phyloP scores from a whole-genome alignment of 495 filamentous ascomycete genomes.

The Talaromyces trachyspermus region DNA sequence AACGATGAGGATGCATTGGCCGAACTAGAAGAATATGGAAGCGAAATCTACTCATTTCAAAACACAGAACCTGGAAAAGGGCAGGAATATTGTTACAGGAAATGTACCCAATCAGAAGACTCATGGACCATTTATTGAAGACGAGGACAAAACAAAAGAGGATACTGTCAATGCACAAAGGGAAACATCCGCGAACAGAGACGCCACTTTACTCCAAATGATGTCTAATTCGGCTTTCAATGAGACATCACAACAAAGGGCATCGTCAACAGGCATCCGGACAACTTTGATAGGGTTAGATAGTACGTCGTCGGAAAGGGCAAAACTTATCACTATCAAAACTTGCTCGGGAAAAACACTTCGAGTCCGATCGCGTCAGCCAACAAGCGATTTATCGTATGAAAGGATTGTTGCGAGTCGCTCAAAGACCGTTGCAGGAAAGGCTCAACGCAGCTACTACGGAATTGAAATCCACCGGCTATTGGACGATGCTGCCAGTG shows the following conservation, averaged over 20 bases:
- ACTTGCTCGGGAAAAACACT: slow-evolving; percentile 61
- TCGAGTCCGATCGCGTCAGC: slow-evolving; percentile 44
- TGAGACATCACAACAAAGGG: neutral
- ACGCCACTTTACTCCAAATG: neutral
- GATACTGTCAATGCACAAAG: slow-evolving; percentile 24
- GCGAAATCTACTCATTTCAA: neutral
- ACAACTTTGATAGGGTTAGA: neutral
- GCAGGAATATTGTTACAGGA: neutral
- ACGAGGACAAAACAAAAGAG: slow-evolving; percentile 39
- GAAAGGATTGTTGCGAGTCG: slow-evolving; percentile 62
- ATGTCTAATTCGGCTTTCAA: neutral
- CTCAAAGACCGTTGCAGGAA: slow-evolving; percentile 58
- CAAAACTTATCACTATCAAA: slow-evolving; percentile 31
- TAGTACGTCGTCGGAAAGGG: neutral
- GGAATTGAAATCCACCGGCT: slow-evolving; percentile 83
- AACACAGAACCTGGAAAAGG: neutral
- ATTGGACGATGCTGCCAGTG: slow-evolving; percentile 58
- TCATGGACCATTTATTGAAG: slow-evolving; percentile 13
- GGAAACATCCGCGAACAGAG: slow-evolving; percentile 30
- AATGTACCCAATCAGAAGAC: neutral
- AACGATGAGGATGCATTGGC: slow-evolving; percentile 22
- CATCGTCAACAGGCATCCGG: neutral
- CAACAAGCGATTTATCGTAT: slow-evolving; percentile 47
- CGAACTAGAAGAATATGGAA: slow-evolving; percentile 22
- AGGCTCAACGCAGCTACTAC: slow-evolving; percentile 78